phyloP scores from a whole-genome alignment of 2,329 filamentous ascomycete genomes.

The Xylariaceae sp. region DNA sequence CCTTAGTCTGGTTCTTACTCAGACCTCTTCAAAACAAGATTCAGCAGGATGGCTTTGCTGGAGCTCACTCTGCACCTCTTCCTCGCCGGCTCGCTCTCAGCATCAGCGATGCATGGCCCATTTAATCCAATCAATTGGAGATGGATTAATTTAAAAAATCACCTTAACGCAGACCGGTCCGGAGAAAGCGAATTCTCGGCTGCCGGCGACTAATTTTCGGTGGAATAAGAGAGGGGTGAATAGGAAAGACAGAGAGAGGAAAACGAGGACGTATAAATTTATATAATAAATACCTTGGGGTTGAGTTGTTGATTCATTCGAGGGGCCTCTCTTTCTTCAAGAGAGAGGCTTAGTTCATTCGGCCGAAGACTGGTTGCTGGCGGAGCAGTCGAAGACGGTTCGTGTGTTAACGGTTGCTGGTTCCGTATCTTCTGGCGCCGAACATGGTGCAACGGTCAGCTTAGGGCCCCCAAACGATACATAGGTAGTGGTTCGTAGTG shows the following conservation, averaged over 20 bases:
- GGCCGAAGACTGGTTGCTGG: constrained; percentile 31
- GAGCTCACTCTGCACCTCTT: constrained; percentile 8
- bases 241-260: constrained; percentile 9
- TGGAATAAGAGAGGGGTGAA: constrained; percentile 4
- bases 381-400: constrained; percentile 23
- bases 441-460: constrained; percentile 4
- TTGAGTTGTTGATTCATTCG: constrained; percentile 51
- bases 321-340: constrained; percentile 41
- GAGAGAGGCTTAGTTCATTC: constrained; percentile 40
- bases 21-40: constrained; percentile 22
- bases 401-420: constrained; percentile 25
- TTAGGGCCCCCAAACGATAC: not conserved
- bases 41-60: constrained; percentile 14
- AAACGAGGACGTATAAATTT: constrained; percentile 19
- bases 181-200: constrained; percentile 24
- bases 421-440: constrained; percentile 26
- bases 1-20: constrained; percentile 26
- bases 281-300: constrained; percentile 45
- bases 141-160: constrained; percentile 33
- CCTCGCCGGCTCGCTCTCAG: constrained; percentile 20
- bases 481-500: not conserved
- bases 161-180: constrained; percentile 32
- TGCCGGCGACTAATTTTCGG: constrained; percentile 17
- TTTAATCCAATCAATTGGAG: constrained; percentile 37
- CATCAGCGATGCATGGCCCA: constrained; percentile 28